Base-by-base conservation (phyloP, 305 asterid species). In the Plantago coronopus region DNA sequence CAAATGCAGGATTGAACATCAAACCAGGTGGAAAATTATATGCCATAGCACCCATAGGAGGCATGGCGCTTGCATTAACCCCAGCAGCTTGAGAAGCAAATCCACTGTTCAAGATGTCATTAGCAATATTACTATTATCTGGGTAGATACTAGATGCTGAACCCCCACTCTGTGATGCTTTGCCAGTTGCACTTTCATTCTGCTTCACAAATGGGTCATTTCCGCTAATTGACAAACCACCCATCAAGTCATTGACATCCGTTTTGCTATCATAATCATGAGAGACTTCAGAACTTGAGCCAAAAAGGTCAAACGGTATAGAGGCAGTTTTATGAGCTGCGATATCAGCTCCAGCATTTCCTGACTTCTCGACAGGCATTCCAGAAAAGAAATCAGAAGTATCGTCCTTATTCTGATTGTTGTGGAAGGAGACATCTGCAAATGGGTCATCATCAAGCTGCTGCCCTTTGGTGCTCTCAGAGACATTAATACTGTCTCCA, bases 371-470 rank as follows among this genome's bases (percentile, higher is more conserved):
- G 65, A 63, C 72, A 54, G 77, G 69, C 81, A 76, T 69, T 61
- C 84, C 89, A 71, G 95, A 83, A 68, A 91, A 86, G 69, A 79
- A 66, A 81, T 86, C 93, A 25, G 73, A 67, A 57, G 61, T 76
- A 37, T 71, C 79, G 69, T 71, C 85, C 61, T 75, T 85, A 61
- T 66, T 80, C 66, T 66, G 76, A 74, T 64, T 66, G 70, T 23
- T 72, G 78, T 83, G 86, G 57, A 93, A 93, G 12, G 95, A 84
- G 70, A 93, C 99, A 72, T 87, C 97, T 18, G 94, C 96, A 74
- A 93, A 93, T 57, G 97, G 97, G 76, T 93, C 99, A 71, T 84
- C 95, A 57, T 82, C 89, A 59, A 68, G 71, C 44, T 78, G 81
- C 44, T 72, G 81, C 66, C 49, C 81, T 38, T 57, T 50, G 61